Percentiles rank a stretch among this genome's conserved stretches.
Conservation (phyloP, 257 asterid species). For the Rubia yunnanensis region DNA sequence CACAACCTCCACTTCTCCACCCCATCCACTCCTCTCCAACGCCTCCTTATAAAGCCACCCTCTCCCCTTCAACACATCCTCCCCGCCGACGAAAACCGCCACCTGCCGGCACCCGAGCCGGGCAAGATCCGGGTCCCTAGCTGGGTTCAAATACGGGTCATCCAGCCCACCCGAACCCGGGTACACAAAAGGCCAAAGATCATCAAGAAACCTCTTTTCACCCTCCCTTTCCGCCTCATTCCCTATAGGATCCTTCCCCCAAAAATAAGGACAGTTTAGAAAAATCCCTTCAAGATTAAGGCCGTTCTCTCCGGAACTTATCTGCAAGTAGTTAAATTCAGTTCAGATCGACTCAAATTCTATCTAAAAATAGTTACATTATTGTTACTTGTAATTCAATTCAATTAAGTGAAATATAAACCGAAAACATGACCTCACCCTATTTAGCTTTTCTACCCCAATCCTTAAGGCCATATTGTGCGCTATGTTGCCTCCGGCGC, state of each 20-base stretch:
- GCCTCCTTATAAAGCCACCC: constrained; percentile 35
- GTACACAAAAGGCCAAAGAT: constrained; percentile 31
- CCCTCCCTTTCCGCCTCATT: constrained; percentile 31
- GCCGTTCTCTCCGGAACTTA: constrained; percentile 9
- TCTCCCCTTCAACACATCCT: constrained; percentile 32
- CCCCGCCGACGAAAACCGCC: constrained; percentile 37
- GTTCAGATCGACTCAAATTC: too few species aligned
- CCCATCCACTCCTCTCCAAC: constrained; percentile 37
- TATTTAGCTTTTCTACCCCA: constrained; percentile 29
- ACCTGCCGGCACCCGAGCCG: constrained; percentile 22
- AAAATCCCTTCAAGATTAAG: constrained; percentile 30
- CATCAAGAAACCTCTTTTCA: constrained; percentile 11
- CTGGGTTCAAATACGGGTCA: constrained; percentile 1
- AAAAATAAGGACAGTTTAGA: constrained; percentile 42
- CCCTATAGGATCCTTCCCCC: constrained; percentile 47
- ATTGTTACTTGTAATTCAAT: too few species aligned
- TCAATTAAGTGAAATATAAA: too few species aligned
- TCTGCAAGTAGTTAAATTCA: too few species aligned
- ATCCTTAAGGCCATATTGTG: constrained; percentile 33
- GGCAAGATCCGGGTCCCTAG: neutral
- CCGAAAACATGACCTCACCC: too few species aligned
- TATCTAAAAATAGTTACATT: too few species aligned
- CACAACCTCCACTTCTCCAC: constrained; percentile 34
- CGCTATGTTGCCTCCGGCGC: constrained; percentile 54
- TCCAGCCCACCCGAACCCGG: constrained; percentile 20